These are phyloP conservation scores for Saksenaea oblongispora DNA, from an alignment of 371 early-diverging fungal genomes.

Conservation along the genomic window DNA sequence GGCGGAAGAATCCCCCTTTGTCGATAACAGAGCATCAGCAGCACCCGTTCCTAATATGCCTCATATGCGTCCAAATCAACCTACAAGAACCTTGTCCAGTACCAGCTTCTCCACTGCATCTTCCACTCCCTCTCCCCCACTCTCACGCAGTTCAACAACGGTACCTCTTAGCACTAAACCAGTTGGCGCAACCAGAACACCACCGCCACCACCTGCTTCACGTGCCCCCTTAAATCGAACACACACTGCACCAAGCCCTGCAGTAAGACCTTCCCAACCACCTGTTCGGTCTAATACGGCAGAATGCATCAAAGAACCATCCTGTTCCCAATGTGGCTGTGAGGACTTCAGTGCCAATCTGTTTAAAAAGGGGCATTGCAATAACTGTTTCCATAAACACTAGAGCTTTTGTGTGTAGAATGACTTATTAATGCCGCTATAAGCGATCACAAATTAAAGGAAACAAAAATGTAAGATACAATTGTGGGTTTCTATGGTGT, in stretches of 20 bases:
- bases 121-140: constrained; percentile 7
- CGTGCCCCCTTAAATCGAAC: constrained; percentile 1
- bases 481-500: too few relatives aligned
- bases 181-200: constrained; percentile 11
- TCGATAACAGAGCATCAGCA: constrained; percentile 3
- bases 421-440: too few relatives aligned
- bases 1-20: constrained; percentile 12
- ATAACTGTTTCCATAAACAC: constrained; percentile 72
- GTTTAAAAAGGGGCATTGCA: constrained; percentile 69
- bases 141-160: constrained; percentile 8
- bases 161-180: constrained; percentile 19
- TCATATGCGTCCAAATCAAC: neutral
- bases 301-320: constrained; percentile 1
- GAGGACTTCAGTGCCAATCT: constrained; percentile 65
- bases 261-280: neutral
- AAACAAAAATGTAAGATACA: too few relatives aligned
- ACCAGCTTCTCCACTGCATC: constrained; percentile 1
- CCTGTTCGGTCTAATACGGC: neutral
- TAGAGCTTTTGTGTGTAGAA: constrained; percentile 5
- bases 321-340: constrained; percentile 66
- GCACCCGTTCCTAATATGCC: neutral
- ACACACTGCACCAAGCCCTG: neutral
- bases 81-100: neutral
- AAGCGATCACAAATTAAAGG: too few relatives aligned
- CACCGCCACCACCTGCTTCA: constrained; percentile 20